These are phyloP conservation scores for Coniochaeta prunicola DNA, from an alignment of 2,329 filamentous ascomycete genomes.

Conservation along the genomic window DNA sequence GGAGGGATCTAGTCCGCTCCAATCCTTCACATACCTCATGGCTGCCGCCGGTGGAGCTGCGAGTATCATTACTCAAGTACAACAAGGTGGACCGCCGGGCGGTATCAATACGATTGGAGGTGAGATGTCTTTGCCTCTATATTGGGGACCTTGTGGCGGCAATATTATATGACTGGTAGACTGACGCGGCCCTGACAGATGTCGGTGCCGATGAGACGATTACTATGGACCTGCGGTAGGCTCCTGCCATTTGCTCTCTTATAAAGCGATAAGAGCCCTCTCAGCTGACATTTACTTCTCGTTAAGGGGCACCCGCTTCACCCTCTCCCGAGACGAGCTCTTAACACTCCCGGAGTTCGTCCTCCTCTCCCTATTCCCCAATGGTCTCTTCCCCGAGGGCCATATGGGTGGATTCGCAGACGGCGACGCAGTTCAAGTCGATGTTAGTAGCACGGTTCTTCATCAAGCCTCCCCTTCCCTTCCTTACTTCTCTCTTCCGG, in stretches of 20 bases:
- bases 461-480: constrained; percentile 12
- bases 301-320: constrained; percentile 80
- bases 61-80: constrained; percentile 99
- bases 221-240: constrained; percentile 85
- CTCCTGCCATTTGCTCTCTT: neutral
- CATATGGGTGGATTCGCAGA: constrained; percentile 92
- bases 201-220: constrained; percentile 89
- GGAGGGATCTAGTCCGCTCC: constrained; percentile 86
- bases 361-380: constrained; percentile 92
- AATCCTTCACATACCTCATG: constrained; percentile 95
- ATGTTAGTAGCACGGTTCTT: constrained; percentile 48
- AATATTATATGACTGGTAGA: neutral
- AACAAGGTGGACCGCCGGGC: constrained; percentile 75
- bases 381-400: constrained; percentile 94
- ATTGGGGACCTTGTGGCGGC: neutral
- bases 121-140: constrained; percentile 31
- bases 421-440: constrained; percentile 90
- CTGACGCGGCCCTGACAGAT: constrained; percentile 39
- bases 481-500: constrained; percentile 11
- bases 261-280: neutral
- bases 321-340: constrained; percentile 88
- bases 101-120: constrained; percentile 77
- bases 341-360: constrained; percentile 96
- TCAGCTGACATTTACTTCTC: constrained; percentile 18
- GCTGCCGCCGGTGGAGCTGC: constrained; percentile 92